phyloP scores from a whole-genome alignment of 306 rosid genomes.

The Lathyrus oleraceus region DNA sequence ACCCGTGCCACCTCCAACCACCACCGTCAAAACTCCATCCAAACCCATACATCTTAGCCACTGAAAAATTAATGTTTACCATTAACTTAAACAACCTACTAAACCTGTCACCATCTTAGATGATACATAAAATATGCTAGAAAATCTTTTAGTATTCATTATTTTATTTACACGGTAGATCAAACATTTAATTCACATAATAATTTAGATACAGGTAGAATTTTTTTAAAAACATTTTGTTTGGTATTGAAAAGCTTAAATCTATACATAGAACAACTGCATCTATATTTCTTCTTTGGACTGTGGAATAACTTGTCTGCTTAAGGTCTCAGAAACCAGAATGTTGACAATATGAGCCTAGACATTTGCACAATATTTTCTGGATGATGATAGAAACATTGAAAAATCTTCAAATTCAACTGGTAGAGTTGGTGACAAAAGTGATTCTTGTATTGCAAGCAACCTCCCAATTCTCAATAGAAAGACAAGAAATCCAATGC shows the following conservation, averaged over 20 bases:
- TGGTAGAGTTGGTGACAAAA: not conserved
- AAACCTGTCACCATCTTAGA: too few species aligned
- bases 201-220: too few species aligned
- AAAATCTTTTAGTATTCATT: too few species aligned
- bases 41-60: too few species aligned
- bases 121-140: too few species aligned
- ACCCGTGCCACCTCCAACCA: too few species aligned
- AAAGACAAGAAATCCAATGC: slow-evolving; percentile 20
- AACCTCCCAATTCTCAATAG: slow-evolving; percentile 12
- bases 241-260: not conserved
- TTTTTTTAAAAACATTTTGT: too few species aligned
- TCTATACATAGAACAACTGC: slow-evolving; percentile 2
- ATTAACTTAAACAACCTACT: too few species aligned
- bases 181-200: too few species aligned
- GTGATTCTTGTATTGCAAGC: slow-evolving; percentile 27
- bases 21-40: too few species aligned
- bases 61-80: too few species aligned
- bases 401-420: not conserved
- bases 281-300: slow-evolving; percentile 12
- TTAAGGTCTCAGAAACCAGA: slow-evolving; percentile 6
- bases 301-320: not conserved
- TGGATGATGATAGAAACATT: slow-evolving; percentile 2
- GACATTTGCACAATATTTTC: slow-evolving; percentile 6
- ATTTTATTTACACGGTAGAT: too few species aligned
- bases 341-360: slow-evolving; percentile 32